Base-by-base conservation (phyloP, 768 basidiomycete genomes). In the Tylopilus sp. region DNA sequence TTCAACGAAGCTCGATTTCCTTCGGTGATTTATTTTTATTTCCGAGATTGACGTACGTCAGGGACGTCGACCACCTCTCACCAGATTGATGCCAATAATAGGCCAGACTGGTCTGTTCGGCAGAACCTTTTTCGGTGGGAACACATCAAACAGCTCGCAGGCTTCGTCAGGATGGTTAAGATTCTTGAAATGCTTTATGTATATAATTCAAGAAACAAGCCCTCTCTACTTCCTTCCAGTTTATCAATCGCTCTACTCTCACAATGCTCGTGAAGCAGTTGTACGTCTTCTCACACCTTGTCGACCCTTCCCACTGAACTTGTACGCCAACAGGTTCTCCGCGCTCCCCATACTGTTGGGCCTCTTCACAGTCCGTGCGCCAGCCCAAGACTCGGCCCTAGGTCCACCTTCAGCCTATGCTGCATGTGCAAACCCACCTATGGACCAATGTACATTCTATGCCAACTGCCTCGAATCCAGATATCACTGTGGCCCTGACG, bases 371-470 rank as follows among this genome's bases (percentile, higher is more conserved):
- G 2, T 22, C 4, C 31, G 12, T 17, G 11, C 30, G 12, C 39
- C 43, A 38, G n/a, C 21, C 8, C 33, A 49, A 18, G 48, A 30
- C 15, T 5, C 22, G 1, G 7, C 12, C 11, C 39, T 40, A 7
- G 60, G 53, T 15, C 61, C 55, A 18, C 55, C 61, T 15, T 57
- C 58, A 18, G 53, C 55, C 13, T 35, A 57, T 22, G 46, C 44
- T 23, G 46, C 51, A 30, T 69, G 68, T 30, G 30, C 55, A 12
- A 52, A 55, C 44, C 75, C 77, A 4, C 69, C 68, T 2, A 61
- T 57, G 41, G 69, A 72, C 48, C 69, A 65, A 15, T 79, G 78
- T 57, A 35, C 64, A 3, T 79, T 78, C 62, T 78, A 78, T 59
- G 53, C 66, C 33, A 60, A 70, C 57, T 79, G 77, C 51, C 68